A percentile compares a stretch with the other conserved stretches of the same genome.
These are phyloP conservation scores for Yarrowia sp. DNA, from an alignment of 805 yeast species.

Conservation along the genomic window DNA sequence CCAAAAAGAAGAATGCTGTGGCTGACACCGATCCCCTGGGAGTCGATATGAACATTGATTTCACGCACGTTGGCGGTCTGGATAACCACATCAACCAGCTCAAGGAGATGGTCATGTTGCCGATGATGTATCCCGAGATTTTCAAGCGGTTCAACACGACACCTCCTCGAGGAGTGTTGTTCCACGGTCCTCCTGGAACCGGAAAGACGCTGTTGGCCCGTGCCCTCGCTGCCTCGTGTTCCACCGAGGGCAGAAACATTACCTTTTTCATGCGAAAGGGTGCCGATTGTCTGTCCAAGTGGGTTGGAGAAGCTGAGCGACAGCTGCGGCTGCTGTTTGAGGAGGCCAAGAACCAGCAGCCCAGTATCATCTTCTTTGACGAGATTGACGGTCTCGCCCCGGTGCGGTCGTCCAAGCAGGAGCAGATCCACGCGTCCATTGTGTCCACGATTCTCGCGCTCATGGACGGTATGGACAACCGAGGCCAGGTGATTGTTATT, in stretches of 20 bases:
- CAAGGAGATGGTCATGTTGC: slow-evolving; percentile 95
- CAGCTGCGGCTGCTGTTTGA: slow-evolving; percentile 87
- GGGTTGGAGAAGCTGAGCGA: slow-evolving; percentile 99
- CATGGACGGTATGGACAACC: slow-evolving; percentile 99
- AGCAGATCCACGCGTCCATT: slow-evolving; percentile 95
- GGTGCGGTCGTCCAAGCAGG: slow-evolving; percentile 94
- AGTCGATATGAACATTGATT: slow-evolving; percentile 79
- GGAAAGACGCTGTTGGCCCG: slow-evolving; percentile 98
- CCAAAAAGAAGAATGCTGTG: slow-evolving; percentile 37
- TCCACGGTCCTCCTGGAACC: slow-evolving; percentile 99
- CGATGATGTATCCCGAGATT: slow-evolving; percentile 87
- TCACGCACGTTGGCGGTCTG: slow-evolving; percentile 84
- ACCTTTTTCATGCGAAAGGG: slow-evolving; percentile 98
- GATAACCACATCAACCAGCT: slow-evolving; percentile 86
- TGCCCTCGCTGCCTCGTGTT: slow-evolving; percentile 93
- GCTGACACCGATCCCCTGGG: slow-evolving; percentile 95
- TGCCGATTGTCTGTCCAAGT: slow-evolving; percentile 92
- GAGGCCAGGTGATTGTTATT: slow-evolving; percentile 96
- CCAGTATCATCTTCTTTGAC: slow-evolving; percentile 92
- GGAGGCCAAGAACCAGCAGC: slow-evolving; percentile 94
- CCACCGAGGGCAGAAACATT: slow-evolving; percentile 77
- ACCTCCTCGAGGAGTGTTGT: slow-evolving; percentile 95
- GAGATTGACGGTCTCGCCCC: slow-evolving; percentile 99
- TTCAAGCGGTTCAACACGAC: slow-evolving; percentile 86
- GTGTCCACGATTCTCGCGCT: slow-evolving; percentile 91